These are phyloP conservation scores for Porodaedalea pini DNA, from an alignment of 1,284 basidiomycete genomes.

Conservation along the genomic window DNA sequence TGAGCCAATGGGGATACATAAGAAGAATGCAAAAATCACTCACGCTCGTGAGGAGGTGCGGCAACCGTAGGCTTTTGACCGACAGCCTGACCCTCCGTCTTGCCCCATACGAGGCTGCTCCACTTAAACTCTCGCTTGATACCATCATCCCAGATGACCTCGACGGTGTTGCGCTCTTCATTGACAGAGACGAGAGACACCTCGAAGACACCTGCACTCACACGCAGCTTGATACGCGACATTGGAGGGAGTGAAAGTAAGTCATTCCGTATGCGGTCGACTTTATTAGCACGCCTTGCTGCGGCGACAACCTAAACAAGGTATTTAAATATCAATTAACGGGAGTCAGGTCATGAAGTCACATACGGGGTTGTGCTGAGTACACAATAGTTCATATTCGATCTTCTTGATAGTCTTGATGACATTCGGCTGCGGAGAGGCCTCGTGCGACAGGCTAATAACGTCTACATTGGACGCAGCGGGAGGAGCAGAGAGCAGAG, in stretches of 20 bases:
- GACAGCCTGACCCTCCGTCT: conserved; percentile 27
- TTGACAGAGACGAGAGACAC: conserved; percentile 69
- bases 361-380: conserved; percentile 81
- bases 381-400: conserved; percentile 71
- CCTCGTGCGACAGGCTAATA: background rate
- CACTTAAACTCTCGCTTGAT: conserved; percentile 73
- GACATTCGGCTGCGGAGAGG: conserved; percentile 35
- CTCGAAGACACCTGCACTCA: conserved; percentile 75
- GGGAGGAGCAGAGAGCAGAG: background rate
- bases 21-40: background rate
- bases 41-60: conserved; percentile 9
- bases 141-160: conserved; percentile 77
- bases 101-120: conserved; percentile 70
- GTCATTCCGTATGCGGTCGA: conserved; percentile 60
- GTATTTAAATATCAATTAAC: conserved; percentile 10
- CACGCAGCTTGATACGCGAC: conserved; percentile 76
- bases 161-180: conserved; percentile 63
- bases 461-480: background rate
- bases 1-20: background rate
- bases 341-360: conserved; percentile 5
- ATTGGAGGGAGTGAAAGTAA: conserved; percentile 65
- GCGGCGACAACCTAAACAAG: conserved; percentile 58
- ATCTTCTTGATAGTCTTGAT: conserved; percentile 66
- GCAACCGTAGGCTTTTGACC: conserved; percentile 20
- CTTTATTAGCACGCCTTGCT: conserved; percentile 65